Percentiles rank a stretch among this genome's conserved stretches.
Conservation (phyloP, 371 early-diverging fungal genomes). For the Mucor plumbeus region DNA sequence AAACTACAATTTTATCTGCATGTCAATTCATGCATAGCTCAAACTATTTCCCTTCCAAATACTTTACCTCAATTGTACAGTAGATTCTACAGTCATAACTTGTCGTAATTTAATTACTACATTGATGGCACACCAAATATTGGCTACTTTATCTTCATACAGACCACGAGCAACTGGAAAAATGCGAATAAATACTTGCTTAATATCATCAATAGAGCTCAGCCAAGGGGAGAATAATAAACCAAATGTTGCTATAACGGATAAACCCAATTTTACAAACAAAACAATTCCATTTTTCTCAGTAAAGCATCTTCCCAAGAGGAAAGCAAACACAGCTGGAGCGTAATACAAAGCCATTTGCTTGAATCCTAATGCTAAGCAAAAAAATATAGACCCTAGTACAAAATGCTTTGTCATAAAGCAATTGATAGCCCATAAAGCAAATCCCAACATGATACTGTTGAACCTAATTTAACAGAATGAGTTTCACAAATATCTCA, state of each 20-base stretch:
- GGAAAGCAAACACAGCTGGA: constrained; percentile 85
- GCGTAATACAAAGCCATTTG: constrained; percentile 97
- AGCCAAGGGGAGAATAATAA: constrained; percentile 76
- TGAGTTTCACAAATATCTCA: background rate
- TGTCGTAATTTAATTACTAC: constrained; percentile 82
- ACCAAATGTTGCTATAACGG: constrained; percentile 76
- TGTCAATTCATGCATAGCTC: background rate
- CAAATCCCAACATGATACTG: constrained; percentile 90
- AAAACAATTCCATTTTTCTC: constrained; percentile 48
- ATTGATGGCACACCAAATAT: constrained; percentile 93
- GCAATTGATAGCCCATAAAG: constrained; percentile 75
- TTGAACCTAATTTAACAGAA: constrained; percentile 72
- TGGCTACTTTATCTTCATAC: constrained; percentile 98
- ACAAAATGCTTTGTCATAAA: constrained; percentile 66
- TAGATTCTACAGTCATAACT: constrained; percentile 59
- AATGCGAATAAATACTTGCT: constrained; percentile 83
- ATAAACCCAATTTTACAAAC: constrained; percentile 76
- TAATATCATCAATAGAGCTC: constrained; percentile 60
- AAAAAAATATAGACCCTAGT: constrained; percentile 79
- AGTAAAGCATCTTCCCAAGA: constrained; percentile 78
- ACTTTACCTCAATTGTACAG: constrained; percentile 73
- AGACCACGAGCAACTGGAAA: constrained; percentile 95
- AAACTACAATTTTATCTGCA: constrained; percentile 49
- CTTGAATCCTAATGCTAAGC: constrained; percentile 85
- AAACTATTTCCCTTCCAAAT: background rate